A percentile compares a stretch with the other conserved stretches of the same genome.
Conservation (phyloP, 495 filamentous ascomycete genomes). For the Elaphomyces granulatus region DNA sequence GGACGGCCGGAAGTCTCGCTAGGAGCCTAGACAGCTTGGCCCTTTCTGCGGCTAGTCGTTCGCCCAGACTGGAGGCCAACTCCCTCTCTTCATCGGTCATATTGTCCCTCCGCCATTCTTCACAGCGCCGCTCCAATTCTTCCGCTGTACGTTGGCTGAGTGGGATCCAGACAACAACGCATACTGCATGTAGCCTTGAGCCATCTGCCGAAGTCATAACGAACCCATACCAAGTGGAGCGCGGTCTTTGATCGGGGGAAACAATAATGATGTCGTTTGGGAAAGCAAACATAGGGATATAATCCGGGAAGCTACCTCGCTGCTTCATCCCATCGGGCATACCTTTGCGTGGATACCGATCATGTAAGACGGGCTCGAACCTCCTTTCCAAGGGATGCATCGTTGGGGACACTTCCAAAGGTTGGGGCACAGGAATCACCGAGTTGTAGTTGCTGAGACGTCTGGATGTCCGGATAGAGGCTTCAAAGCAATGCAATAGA, state of each 20-base stretch:
- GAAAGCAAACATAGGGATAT: conserved; percentile 98
- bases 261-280: conserved; percentile 96
- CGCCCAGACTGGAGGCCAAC: conserved; percentile 80
- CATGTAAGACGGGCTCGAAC: conserved; percentile 87
- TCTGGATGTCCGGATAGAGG: conserved; percentile 78
- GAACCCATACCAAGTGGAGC: conserved; percentile 96
- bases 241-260: conserved; percentile 81
- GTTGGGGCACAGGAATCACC: conserved; percentile 86
- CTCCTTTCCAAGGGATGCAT: conserved; percentile 91
- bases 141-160: conserved; percentile 68
- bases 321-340: conserved; percentile 68
- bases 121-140: conserved; percentile 79
- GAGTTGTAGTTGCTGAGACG: conserved; percentile 96
- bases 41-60: conserved; percentile 75
- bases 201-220: conserved; percentile 93
- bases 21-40: conserved; percentile 81
- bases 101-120: conserved; percentile 84
- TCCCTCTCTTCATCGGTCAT: conserved; percentile 96
- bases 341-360: conserved; percentile 76
- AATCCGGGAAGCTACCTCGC: conserved; percentile 85
- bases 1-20: conserved; percentile 61
- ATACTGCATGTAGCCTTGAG: conserved; percentile 81
- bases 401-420: conserved; percentile 72
- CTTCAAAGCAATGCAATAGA: conserved; percentile 39
- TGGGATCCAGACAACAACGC: conserved; percentile 85